phyloP scores from a whole-genome alignment of 495 filamentous ascomycete genomes.

The Penicillium bovifimosum region DNA sequence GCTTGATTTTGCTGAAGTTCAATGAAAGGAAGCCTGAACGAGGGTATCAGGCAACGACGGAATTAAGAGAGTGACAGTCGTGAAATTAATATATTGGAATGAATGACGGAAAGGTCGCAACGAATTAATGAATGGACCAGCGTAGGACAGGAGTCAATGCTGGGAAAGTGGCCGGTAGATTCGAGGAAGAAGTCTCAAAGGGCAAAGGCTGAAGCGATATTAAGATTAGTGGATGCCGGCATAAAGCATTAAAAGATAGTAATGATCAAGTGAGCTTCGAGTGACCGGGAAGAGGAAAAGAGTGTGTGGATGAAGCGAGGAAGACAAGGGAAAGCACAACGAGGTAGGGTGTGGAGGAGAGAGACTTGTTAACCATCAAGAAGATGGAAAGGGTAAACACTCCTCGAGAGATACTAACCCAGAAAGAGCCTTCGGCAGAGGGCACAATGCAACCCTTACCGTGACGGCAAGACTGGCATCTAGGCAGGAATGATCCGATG shows the following conservation, averaged over 20 bases:
- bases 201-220: slow-evolving; percentile 43
- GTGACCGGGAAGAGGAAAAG: slow-evolving; percentile 2
- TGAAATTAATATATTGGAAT: slow-evolving; percentile 39
- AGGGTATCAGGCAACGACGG: slow-evolving; percentile 41
- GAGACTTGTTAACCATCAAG: slow-evolving; percentile 21
- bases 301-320: slow-evolving; percentile 5
- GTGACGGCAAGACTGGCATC: slow-evolving; percentile 55
- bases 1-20: slow-evolving; percentile 17
- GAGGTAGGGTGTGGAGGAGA: slow-evolving; percentile 20
- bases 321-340: slow-evolving; percentile 2
- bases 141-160: slow-evolving; percentile 37
- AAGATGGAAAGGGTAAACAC: slow-evolving; percentile 15
- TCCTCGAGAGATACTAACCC: slow-evolving; percentile 41
- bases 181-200: slow-evolving; percentile 36
- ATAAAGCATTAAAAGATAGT: slow-evolving; percentile 13
- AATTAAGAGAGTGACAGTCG: slow-evolving; percentile 53
- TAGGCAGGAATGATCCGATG: slow-evolving; percentile 49
- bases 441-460: slow-evolving; percentile 58
- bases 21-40: slow-evolving; percentile 35
- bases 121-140: slow-evolving; percentile 41
- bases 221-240: slow-evolving; percentile 28
- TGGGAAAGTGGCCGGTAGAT: slow-evolving; percentile 32
- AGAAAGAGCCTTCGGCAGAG: slow-evolving; percentile 46
- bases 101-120: slow-evolving; percentile 55
- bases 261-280: slow-evolving; percentile 10